Conservation (phyloP, 148 eudicot genomes). For the Selenicereus undatus region DNA sequence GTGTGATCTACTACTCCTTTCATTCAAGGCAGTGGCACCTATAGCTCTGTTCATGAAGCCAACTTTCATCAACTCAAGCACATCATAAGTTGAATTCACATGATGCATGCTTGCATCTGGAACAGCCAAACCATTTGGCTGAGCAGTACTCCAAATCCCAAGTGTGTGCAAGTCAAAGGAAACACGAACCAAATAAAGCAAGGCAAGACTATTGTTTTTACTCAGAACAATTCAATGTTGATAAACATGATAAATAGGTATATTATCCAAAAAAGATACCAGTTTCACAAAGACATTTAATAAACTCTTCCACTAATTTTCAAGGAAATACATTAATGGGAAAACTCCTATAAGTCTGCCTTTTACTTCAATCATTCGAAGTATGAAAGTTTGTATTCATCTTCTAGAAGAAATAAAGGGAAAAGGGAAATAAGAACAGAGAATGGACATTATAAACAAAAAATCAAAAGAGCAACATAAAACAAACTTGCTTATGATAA, state of each 20-base stretch:
- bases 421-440: background rate
- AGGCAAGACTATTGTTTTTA: background rate
- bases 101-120: conserved; percentile 97
- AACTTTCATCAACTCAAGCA: conserved; percentile 76
- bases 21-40: conserved; percentile 89
- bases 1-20: conserved; percentile 98
- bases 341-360: background rate
- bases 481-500: background rate
- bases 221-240: background rate
- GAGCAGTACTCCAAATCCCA: conserved; percentile 87
- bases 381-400: background rate
- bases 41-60: conserved; percentile 90
- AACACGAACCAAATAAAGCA: conserved; percentile 15
- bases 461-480: background rate
- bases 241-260: background rate
- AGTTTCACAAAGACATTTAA: background rate
- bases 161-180: conserved; percentile 90
- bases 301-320: background rate
- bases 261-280: background rate
- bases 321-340: background rate
- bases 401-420: background rate
- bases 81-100: conserved; percentile 81
- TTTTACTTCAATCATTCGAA: background rate
- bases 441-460: background rate
- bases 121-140: conserved; percentile 93